Percentiles rank a stretch among this genome's conserved stretches.
Conservation (phyloP, 2,329 filamentous ascomycete species). For the Meredithiella fracta region DNA sequence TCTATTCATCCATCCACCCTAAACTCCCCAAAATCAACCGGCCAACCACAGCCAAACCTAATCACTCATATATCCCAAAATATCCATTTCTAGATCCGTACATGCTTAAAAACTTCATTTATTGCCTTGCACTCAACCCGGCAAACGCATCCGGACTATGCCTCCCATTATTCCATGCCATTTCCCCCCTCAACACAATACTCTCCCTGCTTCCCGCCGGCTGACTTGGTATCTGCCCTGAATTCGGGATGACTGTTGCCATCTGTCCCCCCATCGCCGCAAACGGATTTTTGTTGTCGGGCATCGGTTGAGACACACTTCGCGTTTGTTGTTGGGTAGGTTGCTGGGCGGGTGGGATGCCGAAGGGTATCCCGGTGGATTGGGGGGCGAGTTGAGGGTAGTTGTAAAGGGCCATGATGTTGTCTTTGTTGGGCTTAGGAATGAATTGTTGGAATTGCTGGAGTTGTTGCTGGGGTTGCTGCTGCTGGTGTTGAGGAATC, state of each 20-base stretch:
- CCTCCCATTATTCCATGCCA: slow-evolving; percentile 50
- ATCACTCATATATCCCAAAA: background rate
- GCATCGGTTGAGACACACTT: slow-evolving; percentile 22
- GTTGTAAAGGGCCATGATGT: slow-evolving; percentile 61
- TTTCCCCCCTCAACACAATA: slow-evolving; percentile 46
- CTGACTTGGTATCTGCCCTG: slow-evolving; percentile 22
- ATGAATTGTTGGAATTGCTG: slow-evolving; percentile 21
- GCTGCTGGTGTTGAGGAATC: slow-evolving; percentile 16
- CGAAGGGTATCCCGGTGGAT: slow-evolving; percentile 8
- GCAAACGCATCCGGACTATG: slow-evolving; percentile 71
- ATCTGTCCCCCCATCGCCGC: slow-evolving; percentile 18
- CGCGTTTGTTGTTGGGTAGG: slow-evolving; percentile 17
- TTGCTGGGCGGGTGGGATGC: background rate
- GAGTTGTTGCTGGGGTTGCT: slow-evolving; percentile 18
- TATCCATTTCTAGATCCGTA: background rate
- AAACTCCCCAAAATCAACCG: background rate
- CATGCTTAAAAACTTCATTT: background rate
- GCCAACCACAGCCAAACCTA: background rate
- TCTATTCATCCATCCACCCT: background rate
- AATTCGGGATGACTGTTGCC: slow-evolving; percentile 17
- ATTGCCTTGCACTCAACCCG: slow-evolving; percentile 48
- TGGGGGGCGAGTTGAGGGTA: slow-evolving; percentile 25
- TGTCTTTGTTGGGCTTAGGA: slow-evolving; percentile 47
- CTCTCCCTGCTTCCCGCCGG: slow-evolving; percentile 47
- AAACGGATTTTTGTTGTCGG: slow-evolving; percentile 43